Evolutionary conservation across 2,329 filamentous ascomycete genomes (phyloP), one percentile per base, ranked within the genome.

Genomic region (Pseudocercospora eumusae): DNA sequence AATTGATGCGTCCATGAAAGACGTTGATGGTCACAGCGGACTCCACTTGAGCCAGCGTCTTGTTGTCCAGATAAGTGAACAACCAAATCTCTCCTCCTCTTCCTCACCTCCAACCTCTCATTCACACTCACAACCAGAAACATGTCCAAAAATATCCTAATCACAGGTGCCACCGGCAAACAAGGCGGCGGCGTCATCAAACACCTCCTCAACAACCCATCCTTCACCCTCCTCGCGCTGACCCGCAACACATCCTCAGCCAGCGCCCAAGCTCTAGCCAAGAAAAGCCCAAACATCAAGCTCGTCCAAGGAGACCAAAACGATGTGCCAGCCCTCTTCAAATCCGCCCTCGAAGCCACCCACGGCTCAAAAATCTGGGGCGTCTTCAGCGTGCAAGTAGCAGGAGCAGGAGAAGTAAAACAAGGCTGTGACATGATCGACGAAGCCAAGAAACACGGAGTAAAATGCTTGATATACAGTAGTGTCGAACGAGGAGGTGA

Each of bases 391-490:
- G 85, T 89, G 0, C 85, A 87, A 74, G 78, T 85, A 49, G 18
- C 53, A 13, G 53, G 18, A 4, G 33, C 47, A n/a, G 25, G 23
- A 15, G 83, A 85, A 73, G 79, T 84, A 65, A 68, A 69, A 2
- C 86, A 89, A 73, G 87, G 86, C 56, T 86, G 80, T 28, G 78
- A 75, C 0, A 75, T 90, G 9, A 77, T 90, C 60, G 84, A 89
- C 65, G 83, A 80, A 49, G 78, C 83, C 2, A 70, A 88, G 61
- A 79, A 81, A 50, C 73, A 83, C 33, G 79, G 79, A 10, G 84
- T 89, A 49, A 79, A 80, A 63, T 82, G 86, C 70, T 88, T 90
- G 67, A 82, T 90, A 36, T 89, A 88, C 75, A 83, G 80, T 56
- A 84, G 81, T 57, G 84, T 88, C 25, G 87, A 89, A 67, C 84